Evolutionary conservation across 805 yeast genomes (phyloP), one percentile per base, ranked within the genome.

Genomic region (Dipodascopsis uninucleata): DNA sequence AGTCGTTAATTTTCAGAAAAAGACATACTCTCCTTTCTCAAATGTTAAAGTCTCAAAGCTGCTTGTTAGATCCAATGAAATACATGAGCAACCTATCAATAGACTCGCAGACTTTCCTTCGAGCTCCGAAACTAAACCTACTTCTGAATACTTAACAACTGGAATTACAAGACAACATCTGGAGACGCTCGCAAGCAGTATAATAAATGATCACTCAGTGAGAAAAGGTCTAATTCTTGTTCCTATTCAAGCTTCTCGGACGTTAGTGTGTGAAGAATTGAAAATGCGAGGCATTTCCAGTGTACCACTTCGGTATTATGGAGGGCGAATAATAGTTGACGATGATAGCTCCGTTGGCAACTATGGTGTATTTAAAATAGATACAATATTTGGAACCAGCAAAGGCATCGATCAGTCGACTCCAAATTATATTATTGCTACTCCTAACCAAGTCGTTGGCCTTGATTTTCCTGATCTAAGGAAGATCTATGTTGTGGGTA

Each of bases 391-490:
- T 17, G 24, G 35, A 18, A 16, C 17, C 31, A 17, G 28, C 18
- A 12, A 31, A 5, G 38, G 31, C 10, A 24, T 29, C 10, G n/a
- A 16, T 16, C 23, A n/a, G 3, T 26, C 6, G 8, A 6, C 28
- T 3, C 55, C 55, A 2, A 50, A 50, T 36, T 29, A 36, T 12
- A n/a, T 53, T 14, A 31, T 54, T 16, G 20, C 50, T 10, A 36
- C 36, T 14, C 31, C 36, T 14, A 23, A 28, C 2, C 52, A 49
- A 12, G 33, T 47, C 5, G 23, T 28, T 6, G 58, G 58, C 9
- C 31, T 54, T 9, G 35, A 52, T 31, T 42, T 54, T 7, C 43
- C 53, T 5, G 49, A 44, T 5, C 41, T 54, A 18, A 24, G 43
- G 10, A 28, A 53, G 20, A 31, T 53, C 3, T 54, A 41, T 16